Percentiles rank a stretch among this genome's conserved stretches.
Conservation (phyloP, 1,139 yeast species). For the Debaryomyces psychrophilus region DNA sequence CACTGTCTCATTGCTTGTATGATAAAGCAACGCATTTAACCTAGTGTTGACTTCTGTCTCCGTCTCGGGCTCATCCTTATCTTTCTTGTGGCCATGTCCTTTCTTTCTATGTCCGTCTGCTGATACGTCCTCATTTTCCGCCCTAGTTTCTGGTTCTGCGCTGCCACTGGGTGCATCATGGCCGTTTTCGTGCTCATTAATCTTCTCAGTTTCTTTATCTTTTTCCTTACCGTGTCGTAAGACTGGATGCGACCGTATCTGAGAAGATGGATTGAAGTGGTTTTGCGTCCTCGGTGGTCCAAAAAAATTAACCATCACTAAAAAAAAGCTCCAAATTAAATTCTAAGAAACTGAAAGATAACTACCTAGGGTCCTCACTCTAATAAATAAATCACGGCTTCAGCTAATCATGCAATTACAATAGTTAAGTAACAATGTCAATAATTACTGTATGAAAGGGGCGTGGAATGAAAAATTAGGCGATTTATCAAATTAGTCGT, state of each 20-base stretch:
- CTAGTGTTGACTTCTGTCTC: conserved; percentile 45
- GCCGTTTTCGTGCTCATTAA: conserved; percentile 6
- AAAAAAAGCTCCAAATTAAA: background rate
- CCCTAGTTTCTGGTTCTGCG: conserved; percentile 10
- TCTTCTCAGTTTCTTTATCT: conserved; percentile 7
- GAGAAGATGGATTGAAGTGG: conserved; percentile 16
- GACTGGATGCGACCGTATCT: conserved; percentile 21
- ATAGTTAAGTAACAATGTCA: background rate
- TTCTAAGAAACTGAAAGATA: background rate
- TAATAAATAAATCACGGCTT: background rate
- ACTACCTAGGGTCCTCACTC: background rate
- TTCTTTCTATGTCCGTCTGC: conserved; percentile 17
- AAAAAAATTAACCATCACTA: conserved; percentile 8
- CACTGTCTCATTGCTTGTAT: conserved; percentile 45
- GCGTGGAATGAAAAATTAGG: background rate
- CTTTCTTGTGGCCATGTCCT: conserved; percentile 18
- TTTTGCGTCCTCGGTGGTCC: conserved; percentile 9
- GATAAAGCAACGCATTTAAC: conserved; percentile 44
- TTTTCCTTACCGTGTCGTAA: conserved; percentile 13
- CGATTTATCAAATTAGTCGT: background rate
- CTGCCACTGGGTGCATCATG: background rate
- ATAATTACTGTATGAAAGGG: background rate
- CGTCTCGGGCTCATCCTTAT: conserved; percentile 26
- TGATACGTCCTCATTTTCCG: conserved; percentile 9
- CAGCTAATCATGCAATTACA: background rate